Evolutionary conservation across 2,329 filamentous ascomycete genomes (phyloP).

Genomic region (Xylariales sp.): DNA sequence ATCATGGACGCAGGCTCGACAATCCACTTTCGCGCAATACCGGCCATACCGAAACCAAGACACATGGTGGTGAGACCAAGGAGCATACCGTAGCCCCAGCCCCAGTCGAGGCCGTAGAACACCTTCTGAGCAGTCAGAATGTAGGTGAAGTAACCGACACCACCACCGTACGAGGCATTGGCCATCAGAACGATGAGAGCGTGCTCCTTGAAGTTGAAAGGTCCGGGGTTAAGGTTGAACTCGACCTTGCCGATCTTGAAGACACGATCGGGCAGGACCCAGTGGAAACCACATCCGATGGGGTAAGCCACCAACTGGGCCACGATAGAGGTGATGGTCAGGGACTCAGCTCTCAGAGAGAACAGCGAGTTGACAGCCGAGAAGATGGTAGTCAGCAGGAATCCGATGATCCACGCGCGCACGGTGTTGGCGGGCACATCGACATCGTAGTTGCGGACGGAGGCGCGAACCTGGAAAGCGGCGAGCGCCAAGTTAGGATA

Average conservation of each 20-base stretch:
- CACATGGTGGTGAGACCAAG: conserved; percentile 45
- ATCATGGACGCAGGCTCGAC: conserved; percentile 46
- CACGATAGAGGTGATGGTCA: conserved; percentile 33
- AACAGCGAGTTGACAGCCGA: conserved; percentile 33
- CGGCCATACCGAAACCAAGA: conserved; percentile 50
- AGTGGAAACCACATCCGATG: conserved; percentile 37
- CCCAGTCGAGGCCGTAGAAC: conserved; percentile 35
- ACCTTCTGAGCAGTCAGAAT: conserved; percentile 34
- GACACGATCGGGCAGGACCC: conserved; percentile 32
- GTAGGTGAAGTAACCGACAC: conserved; percentile 34
- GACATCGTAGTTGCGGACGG: conserved; percentile 39
- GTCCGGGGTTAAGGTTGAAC: conserved; percentile 39
- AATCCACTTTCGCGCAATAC: conserved; percentile 43
- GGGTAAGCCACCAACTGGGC: conserved; percentile 37
- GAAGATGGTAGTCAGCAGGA: conserved; percentile 37
- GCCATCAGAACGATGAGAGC: conserved; percentile 39
- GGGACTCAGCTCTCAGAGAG: conserved; percentile 26
- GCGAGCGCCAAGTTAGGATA: too few relatives aligned
- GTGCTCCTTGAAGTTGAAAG: conserved; percentile 43
- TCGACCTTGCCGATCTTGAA: conserved; percentile 35
- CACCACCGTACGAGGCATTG: conserved; percentile 32
- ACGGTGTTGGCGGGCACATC: conserved; percentile 36
- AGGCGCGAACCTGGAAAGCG: conserved; percentile 37
- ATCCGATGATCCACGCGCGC: conserved; percentile 39
- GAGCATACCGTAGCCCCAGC: conserved; percentile 44